Evolutionary conservation across 1,139 yeast species (phyloP).

Genomic region (Pichiaceae sp.): DNA sequence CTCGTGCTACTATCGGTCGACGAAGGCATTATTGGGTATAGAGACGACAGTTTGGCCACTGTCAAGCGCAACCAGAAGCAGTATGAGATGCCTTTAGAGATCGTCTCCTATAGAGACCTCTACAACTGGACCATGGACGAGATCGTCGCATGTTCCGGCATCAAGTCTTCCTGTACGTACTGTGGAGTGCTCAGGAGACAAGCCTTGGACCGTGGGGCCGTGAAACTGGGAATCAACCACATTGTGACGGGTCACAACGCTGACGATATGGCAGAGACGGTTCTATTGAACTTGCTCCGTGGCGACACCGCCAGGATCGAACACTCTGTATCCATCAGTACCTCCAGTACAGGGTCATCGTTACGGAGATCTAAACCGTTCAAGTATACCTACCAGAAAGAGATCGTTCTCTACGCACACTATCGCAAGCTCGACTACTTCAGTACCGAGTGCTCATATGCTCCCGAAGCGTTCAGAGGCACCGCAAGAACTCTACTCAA

Average conservation of each 20-base stretch:
- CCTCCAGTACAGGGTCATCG: slow-evolving; percentile 72
- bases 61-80: slow-evolving; percentile 89
- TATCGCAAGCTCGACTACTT: slow-evolving; percentile 92
- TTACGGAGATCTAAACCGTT: slow-evolving; percentile 91
- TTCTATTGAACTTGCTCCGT: slow-evolving; percentile 83
- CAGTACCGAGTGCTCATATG: slow-evolving; percentile 95
- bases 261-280: slow-evolving; percentile 98
- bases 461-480: slow-evolving; percentile 97
- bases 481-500: slow-evolving; percentile 91
- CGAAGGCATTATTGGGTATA: slow-evolving; percentile 94
- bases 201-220: slow-evolving; percentile 93
- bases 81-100: slow-evolving; percentile 81
- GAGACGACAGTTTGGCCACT: slow-evolving; percentile 95
- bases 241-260: slow-evolving; percentile 99
- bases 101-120: slow-evolving; percentile 80
- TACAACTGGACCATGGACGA: slow-evolving; percentile 99
- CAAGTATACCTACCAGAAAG: slow-evolving; percentile 94
- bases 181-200: slow-evolving; percentile 97
- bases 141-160: slow-evolving; percentile 91
- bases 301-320: slow-evolving; percentile 96
- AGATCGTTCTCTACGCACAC: slow-evolving; percentile 94
- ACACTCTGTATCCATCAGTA: slow-evolving; percentile 80
- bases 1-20: slow-evolving; percentile 82
- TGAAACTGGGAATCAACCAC: slow-evolving; percentile 77
- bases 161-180: slow-evolving; percentile 90